Conservation (phyloP, 352 stramenopile genomes). For the Globisporangium ultimum region DNA sequence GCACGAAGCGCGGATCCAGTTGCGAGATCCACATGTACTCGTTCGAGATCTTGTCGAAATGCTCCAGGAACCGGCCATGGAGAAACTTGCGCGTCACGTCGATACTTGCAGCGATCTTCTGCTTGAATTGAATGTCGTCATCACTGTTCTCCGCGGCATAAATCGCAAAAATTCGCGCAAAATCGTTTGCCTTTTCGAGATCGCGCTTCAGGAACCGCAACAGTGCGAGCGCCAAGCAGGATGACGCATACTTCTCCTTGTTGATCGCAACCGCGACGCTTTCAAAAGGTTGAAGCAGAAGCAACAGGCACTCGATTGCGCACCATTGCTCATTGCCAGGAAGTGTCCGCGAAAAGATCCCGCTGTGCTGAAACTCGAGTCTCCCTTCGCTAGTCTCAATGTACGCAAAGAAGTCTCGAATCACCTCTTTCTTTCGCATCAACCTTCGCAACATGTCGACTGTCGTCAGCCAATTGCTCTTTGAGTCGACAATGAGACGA, state of each 20-base stretch:
- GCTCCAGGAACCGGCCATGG: constrained; percentile 29
- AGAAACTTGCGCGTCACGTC: constrained; percentile 33
- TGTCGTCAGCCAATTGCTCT: constrained; percentile 40
- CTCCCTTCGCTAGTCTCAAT: constrained; percentile 33
- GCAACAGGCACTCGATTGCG: constrained; percentile 35
- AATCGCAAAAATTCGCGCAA: constrained; percentile 36
- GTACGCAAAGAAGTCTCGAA: constrained; percentile 47
- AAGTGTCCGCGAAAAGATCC: constrained; percentile 17
- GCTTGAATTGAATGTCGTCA: constrained; percentile 14
- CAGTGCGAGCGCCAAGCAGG: constrained; percentile 34
- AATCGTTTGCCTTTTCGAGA: constrained; percentile 39
- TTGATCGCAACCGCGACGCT: constrained; percentile 36
- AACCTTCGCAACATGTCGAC: constrained; percentile 48
- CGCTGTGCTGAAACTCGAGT: constrained; percentile 27
- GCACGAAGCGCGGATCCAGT: constrained; percentile 43
- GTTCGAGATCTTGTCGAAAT: constrained; percentile 33
- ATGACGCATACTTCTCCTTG: constrained; percentile 41
- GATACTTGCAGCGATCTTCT: constrained; percentile 28
- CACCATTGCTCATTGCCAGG: constrained; percentile 36
- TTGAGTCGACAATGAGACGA: constrained; percentile 35
- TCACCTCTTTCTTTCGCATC: constrained; percentile 34
- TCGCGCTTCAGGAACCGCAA: constrained; percentile 46
- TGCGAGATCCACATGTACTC: constrained; percentile 50
- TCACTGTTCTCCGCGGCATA: constrained; percentile 7
- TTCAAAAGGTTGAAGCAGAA: constrained; percentile 43